Base-by-base conservation (phyloP, 164 flowering plant species). In the Macadamia integrifolia region DNA sequence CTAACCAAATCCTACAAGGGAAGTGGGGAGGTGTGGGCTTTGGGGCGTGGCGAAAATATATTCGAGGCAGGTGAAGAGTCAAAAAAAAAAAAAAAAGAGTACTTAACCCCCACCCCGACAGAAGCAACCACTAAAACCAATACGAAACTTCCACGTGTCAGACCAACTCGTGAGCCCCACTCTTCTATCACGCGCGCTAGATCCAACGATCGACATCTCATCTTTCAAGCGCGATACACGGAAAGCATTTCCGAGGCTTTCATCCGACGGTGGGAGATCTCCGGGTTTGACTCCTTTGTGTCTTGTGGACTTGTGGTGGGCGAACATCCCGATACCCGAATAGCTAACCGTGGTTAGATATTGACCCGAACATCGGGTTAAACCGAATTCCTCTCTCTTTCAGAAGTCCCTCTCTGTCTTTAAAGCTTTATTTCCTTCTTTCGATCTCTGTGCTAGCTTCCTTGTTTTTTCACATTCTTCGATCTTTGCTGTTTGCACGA, bases 271-370 rank as follows among this genome's bases (percentile, higher is more conserved):
- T 68, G 31, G 62, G 31, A 31, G 50, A 14, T 66, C 60, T 29
- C 82, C 77, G 74, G 32, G 68, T 82, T 85, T 77, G 81, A 83
- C 86, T 78, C 77, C 17, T 13, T 52, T 32, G 62, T 78, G 68
- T 49, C 76, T 23, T 23, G 23, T 23, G 23, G 23, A 23, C 23
- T 23, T 48, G 17, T 52, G 30, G 49, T 18, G 23, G n/a, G 69
- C 78, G 60, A 72, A 49, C 66, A 61, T 66, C 65, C 76, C 80
- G 8, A 66, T 49, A 23, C 30, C 23, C 42, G 32, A 40, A 18
- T 23, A 50, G n/a, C 29, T 49, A 68, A 68, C 70, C 46, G 9
- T 17, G 43, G 71, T 68, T 68, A 68, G 42, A 68, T 32, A 10
- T 55, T 61, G 61, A 68, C 65, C 59, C 59, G 50, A 68, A 65